phyloP scores from a whole-genome alignment of 208 protist species.

The Leishmania tropica region DNA sequence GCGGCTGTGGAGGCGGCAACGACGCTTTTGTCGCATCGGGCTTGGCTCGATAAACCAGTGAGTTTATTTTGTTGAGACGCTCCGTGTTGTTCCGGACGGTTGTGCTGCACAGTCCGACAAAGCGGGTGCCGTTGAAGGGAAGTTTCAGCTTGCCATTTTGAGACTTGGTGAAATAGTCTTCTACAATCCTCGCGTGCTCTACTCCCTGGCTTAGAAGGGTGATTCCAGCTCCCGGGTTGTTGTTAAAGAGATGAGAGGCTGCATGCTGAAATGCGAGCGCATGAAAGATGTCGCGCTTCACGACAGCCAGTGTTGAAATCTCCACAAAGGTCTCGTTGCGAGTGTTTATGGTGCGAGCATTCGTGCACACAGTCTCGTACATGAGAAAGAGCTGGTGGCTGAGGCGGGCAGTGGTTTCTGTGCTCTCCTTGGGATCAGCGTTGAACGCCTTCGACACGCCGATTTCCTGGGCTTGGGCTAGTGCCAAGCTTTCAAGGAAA shows the following conservation, averaged over 20 bases:
- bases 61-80: slow-evolving; percentile 56
- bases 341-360: slow-evolving; percentile 23
- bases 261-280: slow-evolving; percentile 50
- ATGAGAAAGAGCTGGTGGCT: slow-evolving; percentile 60
- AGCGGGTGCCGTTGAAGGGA: slow-evolving; percentile 35
- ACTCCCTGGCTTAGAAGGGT: slow-evolving; percentile 38
- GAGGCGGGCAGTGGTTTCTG: slow-evolving; percentile 38
- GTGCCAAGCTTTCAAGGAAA: slow-evolving; percentile 45
- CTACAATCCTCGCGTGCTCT: slow-evolving; percentile 22
- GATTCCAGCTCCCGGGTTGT: slow-evolving; percentile 41
- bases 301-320: slow-evolving; percentile 35
- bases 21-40: slow-evolving; percentile 12
- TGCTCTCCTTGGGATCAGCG: slow-evolving; percentile 38
- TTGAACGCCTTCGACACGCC: slow-evolving; percentile 45
- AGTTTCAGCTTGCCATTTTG: slow-evolving; percentile 46
- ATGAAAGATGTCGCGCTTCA: slow-evolving; percentile 63
- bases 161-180: slow-evolving; percentile 33
- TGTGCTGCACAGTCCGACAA: slow-evolving; percentile 38
- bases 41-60: slow-evolving; percentile 59
- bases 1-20: slow-evolving; percentile 32
- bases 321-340: slow-evolving; percentile 33
- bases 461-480: slow-evolving; percentile 75
- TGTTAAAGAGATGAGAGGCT: slow-evolving; percentile 42
- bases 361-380: slow-evolving; percentile 39
- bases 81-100: slow-evolving; percentile 45